A percentile compares a stretch with the other conserved stretches of the same genome.
phyloP scores from a whole-genome alignment of 108 stramenopile genomes.

The Thalassiosira profunda region DNA sequence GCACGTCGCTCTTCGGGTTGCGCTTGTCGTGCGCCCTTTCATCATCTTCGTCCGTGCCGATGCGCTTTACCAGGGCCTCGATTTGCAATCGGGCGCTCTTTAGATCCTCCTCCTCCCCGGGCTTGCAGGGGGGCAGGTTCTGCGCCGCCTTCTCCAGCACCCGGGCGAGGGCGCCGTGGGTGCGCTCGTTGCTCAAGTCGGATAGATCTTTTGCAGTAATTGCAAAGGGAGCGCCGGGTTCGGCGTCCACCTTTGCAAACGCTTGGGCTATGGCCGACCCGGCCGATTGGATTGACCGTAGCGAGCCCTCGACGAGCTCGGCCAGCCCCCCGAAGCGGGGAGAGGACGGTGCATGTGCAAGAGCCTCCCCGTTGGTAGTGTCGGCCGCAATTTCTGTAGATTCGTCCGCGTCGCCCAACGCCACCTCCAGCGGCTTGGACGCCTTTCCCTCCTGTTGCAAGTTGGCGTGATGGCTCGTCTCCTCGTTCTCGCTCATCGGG shows the following conservation, averaged over 20 bases:
- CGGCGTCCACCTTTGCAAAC: slow-evolving; percentile 10
- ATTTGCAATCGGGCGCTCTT: slow-evolving; percentile 31
- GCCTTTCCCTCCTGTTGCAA: not conserved
- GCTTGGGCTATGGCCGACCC: slow-evolving; percentile 26
- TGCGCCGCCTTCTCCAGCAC: slow-evolving; percentile 65
- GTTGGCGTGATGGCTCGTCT: too few species aligned
- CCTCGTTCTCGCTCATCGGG: too few species aligned
- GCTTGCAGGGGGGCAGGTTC: slow-evolving; percentile 11
- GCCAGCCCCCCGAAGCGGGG: slow-evolving; percentile 64
- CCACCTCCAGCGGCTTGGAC: not conserved
- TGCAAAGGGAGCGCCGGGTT: slow-evolving; percentile 28
- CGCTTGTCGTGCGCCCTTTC: slow-evolving; percentile 21
- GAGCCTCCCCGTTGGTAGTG: not conserved
- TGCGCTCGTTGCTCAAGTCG: slow-evolving; percentile 64
- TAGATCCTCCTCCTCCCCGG: slow-evolving; percentile 16
- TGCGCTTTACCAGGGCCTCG: slow-evolving; percentile 56
- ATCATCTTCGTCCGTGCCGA: slow-evolving; percentile 54
- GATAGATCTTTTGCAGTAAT: slow-evolving; percentile 54
- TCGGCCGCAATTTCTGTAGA: not conserved
- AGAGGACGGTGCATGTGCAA: not conserved
- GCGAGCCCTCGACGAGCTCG: slow-evolving; percentile 42
- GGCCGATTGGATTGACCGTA: slow-evolving; percentile 45
- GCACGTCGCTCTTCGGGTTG: slow-evolving; percentile 11
- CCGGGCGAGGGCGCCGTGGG: slow-evolving; percentile 57
- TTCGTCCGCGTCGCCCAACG: not conserved